Conservation (phyloP, 495 filamentous ascomycete species). For the Xylaria scruposa region DNA sequence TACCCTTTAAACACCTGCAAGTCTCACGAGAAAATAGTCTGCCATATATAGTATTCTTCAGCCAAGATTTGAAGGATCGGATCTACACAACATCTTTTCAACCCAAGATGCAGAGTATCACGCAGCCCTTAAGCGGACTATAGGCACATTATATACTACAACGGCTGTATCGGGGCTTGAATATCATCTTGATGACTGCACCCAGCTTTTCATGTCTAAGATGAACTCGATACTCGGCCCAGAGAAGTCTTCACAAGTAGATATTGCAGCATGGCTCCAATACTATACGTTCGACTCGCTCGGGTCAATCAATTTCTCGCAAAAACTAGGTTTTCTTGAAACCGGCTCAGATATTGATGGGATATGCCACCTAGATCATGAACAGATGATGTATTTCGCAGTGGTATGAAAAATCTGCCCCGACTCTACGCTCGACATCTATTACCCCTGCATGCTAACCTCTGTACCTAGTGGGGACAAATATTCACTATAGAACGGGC, state of each 20-base stretch:
- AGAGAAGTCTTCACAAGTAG: slow-evolving; percentile 29
- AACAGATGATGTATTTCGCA: slow-evolving; percentile 24
- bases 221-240: slow-evolving; percentile 47
- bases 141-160: slow-evolving; percentile 27
- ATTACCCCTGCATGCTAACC: no score
- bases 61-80: background rate
- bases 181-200: slow-evolving; percentile 58
- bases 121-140: slow-evolving; percentile 6
- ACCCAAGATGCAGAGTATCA: slow-evolving; percentile 11
- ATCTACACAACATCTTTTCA: slow-evolving; percentile 8
- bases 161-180: slow-evolving; percentile 51
- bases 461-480: slow-evolving; percentile 6
- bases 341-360: slow-evolving; percentile 57
- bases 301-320: slow-evolving; percentile 60
- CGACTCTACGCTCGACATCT: no score
- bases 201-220: slow-evolving; percentile 52
- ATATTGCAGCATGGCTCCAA: slow-evolving; percentile 62
- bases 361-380: slow-evolving; percentile 13
- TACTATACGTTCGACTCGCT: slow-evolving; percentile 67
- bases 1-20: no score
- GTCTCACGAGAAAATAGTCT: background rate
- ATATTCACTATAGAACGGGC: slow-evolving; percentile 15
- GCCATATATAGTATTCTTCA: background rate
- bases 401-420: background rate
- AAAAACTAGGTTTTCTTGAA: slow-evolving; percentile 61